phyloP scores from a whole-genome alignment of 73 alveolate species.

The Symbiodinium pilosum region DNA sequence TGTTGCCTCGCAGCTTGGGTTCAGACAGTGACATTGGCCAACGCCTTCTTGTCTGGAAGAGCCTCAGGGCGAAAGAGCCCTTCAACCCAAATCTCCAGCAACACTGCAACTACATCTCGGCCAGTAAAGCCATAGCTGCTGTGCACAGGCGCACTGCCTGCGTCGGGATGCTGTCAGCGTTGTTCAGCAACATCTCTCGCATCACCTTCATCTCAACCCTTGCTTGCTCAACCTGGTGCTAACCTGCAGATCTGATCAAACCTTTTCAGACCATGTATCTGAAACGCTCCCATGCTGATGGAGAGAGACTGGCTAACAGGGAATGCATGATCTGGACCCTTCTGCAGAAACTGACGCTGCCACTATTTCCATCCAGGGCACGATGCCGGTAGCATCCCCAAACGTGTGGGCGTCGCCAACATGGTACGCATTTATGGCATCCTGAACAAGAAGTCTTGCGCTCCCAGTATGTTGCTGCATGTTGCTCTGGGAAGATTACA shows the following conservation, averaged over 20 bases:
- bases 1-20: not conserved
- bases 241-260: too few species aligned
- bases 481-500: too few species aligned
- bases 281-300: too few species aligned
- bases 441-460: not conserved
- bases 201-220: conserved; percentile 24
- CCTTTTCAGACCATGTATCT: too few species aligned
- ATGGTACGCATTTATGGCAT: conserved; percentile 68
- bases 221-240: too few species aligned
- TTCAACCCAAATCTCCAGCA: too few species aligned
- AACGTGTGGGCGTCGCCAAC: conserved; percentile 13
- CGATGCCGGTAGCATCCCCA: conserved; percentile 33
- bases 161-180: conserved; percentile 35
- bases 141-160: conserved; percentile 6
- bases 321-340: too few species aligned
- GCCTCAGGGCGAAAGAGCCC: too few species aligned
- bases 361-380: not conserved
- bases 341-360: too few species aligned
- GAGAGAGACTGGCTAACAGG: too few species aligned
- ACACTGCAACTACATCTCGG: too few species aligned
- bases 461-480: not conserved
- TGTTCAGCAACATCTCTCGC: conserved; percentile 31
- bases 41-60: conserved; percentile 16
- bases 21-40: conserved; percentile 50
- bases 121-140: too few species aligned